These are phyloP conservation scores for Manihot esculenta DNA, from an alignment of 441 rosid genomes.

Conservation along the genomic window DNA sequence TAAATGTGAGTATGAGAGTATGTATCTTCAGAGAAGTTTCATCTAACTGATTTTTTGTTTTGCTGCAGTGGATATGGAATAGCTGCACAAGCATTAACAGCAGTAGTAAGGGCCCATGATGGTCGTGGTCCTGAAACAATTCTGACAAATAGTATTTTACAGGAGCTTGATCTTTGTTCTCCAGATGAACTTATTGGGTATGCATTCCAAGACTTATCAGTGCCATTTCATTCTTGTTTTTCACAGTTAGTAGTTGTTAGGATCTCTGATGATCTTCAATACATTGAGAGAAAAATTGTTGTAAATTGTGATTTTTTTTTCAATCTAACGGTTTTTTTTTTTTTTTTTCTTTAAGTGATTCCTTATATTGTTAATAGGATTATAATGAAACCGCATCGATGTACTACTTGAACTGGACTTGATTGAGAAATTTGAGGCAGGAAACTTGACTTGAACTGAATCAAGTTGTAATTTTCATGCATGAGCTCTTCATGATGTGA, in stretches of 20 bases:
- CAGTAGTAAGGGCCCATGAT: constrained; percentile 84
- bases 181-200: constrained; percentile 95
- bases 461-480: no score
- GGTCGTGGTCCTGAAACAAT: constrained; percentile 86
- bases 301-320: not conserved
- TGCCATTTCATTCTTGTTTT: not conserved
- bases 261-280: not conserved
- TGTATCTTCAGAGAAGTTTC: not conserved
- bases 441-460: no score
- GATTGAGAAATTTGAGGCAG: no score
- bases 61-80: constrained; percentile 96
- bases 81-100: constrained; percentile 90
- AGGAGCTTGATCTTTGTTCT: constrained; percentile 67
- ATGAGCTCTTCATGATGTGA: no score
- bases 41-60: constrained; percentile 15
- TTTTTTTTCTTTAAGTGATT: no score
- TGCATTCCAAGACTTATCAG: constrained; percentile 7
- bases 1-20: not conserved
- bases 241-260: not conserved
- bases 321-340: not conserved
- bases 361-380: not conserved
- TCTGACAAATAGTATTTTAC: constrained; percentile 64
- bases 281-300: not conserved
- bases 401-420: no score
- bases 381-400: no score